Base-by-base conservation (phyloP, 1,139 yeast genomes). In the Geotrichum reessii region DNA sequence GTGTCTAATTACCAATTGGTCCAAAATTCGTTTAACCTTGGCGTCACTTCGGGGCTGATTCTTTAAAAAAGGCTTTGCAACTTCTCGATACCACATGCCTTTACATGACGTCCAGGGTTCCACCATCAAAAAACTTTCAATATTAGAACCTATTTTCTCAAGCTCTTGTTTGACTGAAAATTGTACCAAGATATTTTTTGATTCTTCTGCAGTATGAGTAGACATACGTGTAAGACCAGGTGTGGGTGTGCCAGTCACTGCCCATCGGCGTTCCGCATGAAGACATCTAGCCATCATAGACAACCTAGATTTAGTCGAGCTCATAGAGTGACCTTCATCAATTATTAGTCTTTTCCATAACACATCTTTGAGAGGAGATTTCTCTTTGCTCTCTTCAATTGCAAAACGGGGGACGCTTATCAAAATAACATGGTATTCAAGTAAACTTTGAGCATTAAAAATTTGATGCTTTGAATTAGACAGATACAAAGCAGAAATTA, bases 181-280 rank as follows among this genome's bases (percentile, higher is more conserved):
- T 17, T 53, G 60, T 17, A 33, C 44, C 25, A 54, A 44, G 11
- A 53, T 46, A 25, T n/a, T n/a, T 11, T 33, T 53, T 1, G 25
- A 12, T 9, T 57, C 28, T 14, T 47, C 49, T 11, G 19, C 33
- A 7, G 51, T 8, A 11, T 79, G 82, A 49, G 58, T 25, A 4
- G 60, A 56, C 40, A 85, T 68, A 52, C 78, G 78, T 0, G 89
- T 84, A 60, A 85, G 71, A 0, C 91, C 91, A 0, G 87, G 78
- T 0, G 90, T 85, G 1, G 91, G 91, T 0, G 91, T 86, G 37
- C 92, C 91, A 0, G 87, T 82, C 0, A 86, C 87, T 0, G 85
- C 84, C 92, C 91, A 86, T 61, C 81, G 76, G 55, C 89, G 74
- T 66, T 86, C 91, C 9, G 82, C 80, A 58, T 73, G 71, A 55